Evolutionary conservation across 2,329 filamentous ascomycete species (phyloP).

Genomic region (Xylogone sp.): DNA sequence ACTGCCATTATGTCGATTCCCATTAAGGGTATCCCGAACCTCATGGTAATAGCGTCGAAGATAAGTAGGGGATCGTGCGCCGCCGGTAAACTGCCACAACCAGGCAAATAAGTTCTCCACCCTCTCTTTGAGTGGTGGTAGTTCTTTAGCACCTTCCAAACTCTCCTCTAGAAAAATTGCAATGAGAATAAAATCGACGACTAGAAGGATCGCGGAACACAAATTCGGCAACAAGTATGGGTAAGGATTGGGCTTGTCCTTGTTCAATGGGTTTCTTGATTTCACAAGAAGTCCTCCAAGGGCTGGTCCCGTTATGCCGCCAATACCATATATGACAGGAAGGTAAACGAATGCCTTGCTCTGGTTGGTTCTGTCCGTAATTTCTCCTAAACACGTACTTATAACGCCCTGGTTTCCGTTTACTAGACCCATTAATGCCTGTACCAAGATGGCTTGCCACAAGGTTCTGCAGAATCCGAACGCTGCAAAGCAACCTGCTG

Average conservation of each 20-base stretch:
- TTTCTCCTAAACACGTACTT: constrained; percentile 88
- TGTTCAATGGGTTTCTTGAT: constrained; percentile 46
- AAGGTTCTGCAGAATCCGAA: constrained; percentile 85
- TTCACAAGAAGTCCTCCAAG: constrained; percentile 81
- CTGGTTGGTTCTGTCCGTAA: constrained; percentile 94
- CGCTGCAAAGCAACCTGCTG: constrained; percentile 73
- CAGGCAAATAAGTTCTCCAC: constrained; percentile 60
- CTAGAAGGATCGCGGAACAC: constrained; percentile 67
- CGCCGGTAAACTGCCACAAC: constrained; percentile 65
- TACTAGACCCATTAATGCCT: constrained; percentile 84
- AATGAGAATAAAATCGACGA: constrained; percentile 68
- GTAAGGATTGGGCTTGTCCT: constrained; percentile 53
- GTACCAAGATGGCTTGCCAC: constrained; percentile 81
- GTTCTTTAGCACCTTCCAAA: constrained; percentile 59
- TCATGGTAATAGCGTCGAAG: constrained; percentile 34
- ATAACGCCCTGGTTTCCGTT: constrained; percentile 96
- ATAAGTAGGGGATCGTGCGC: constrained; percentile 54
- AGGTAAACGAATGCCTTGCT: constrained; percentile 90
- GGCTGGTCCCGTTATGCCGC: constrained; percentile 87
- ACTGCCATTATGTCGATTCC: constrained; percentile 26
- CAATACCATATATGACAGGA: constrained; percentile 92
- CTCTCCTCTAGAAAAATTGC: constrained; percentile 86
- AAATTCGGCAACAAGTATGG: constrained; percentile 87
- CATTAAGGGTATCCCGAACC: constrained; percentile 13
- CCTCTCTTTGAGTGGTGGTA: constrained; percentile 56